Evolutionary conservation across 306 rosid species (phyloP), one percentile per base, ranked within the genome.

Genomic region (Sindora glabra): DNA sequence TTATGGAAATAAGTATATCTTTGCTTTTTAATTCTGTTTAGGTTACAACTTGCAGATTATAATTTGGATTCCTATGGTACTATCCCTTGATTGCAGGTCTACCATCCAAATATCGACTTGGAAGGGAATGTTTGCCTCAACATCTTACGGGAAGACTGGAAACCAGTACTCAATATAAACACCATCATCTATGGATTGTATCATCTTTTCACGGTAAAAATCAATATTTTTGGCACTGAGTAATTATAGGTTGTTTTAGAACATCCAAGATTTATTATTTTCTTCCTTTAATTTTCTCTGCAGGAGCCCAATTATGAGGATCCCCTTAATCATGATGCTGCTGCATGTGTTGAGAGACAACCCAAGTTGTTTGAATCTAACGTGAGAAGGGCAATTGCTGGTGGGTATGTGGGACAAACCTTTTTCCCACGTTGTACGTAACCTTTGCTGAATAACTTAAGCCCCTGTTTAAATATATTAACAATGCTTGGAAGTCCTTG

Each of bases 71-170:
- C 33, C 34, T 46, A 13, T 26, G n/a, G 10, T n/a, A n/a, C n/a
- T n/a, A n/a, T n/a, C n/a, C n/a, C n/a, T n/a, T n/a, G n/a, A 68
- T 52, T 59, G 59, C 76, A 91, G 96, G 78, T 91, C 37, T 91
- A 91, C 75, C 96, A 91, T 77, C 97, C 97, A 3, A 91, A 91
- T 62, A 91, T 91, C 62, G 97, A 91, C 70, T 83, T 91, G 91
- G 97, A 91, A 72, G 97, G 97, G 57, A 87, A 87, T 55, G 97
- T 87, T 32, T 87, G 96, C 74, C 95, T 91, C 60, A 91, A 91
- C 82, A 87, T 91, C 73, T 74, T 91, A 50, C 76, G 97, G 65
- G 97, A 91, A 75, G 97, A 87, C 69, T 91, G 97, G 97, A 91
- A 91, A 72, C 97, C 97, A 69, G 95, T 91, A 37, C 91, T 91